These are phyloP conservation scores for Nakazawaea ishiwadae DNA, from an alignment of 805 yeast species.

Conservation along the genomic window DNA sequence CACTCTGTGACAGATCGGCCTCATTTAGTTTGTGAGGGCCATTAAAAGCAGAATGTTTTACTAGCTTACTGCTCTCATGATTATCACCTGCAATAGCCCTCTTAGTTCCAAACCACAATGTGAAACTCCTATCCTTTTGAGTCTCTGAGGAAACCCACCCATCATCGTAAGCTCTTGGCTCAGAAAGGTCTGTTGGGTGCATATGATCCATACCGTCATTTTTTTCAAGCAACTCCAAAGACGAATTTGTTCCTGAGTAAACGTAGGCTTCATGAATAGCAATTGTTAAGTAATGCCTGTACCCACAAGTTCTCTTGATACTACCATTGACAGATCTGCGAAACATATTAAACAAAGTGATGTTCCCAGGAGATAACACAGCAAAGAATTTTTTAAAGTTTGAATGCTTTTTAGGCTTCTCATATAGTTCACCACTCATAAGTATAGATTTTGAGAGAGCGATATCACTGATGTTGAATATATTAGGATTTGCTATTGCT, in stretches of 20 bases:
- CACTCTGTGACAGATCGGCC: background rate
- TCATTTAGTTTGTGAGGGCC: background rate
- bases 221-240: conserved; percentile 45
- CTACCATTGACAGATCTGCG: conserved; percentile 42
- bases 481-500: conserved; percentile 46
- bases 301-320: conserved; percentile 40
- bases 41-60: background rate
- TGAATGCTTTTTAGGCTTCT: conserved; percentile 65
- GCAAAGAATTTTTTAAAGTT: conserved; percentile 59
- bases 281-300: conserved; percentile 50
- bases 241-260: conserved; percentile 65
- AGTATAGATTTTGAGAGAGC: conserved; percentile 58
- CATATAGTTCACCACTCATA: conserved; percentile 62
- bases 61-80: conserved; percentile 1
- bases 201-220: conserved; percentile 35
- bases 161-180: conserved; percentile 73
- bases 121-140: conserved; percentile 70
- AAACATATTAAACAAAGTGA: conserved; percentile 52
- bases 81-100: conserved; percentile 31
- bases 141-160: conserved; percentile 85
- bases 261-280: conserved; percentile 67
- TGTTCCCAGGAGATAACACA: conserved; percentile 64
- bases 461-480: conserved; percentile 52
- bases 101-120: conserved; percentile 77
- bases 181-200: conserved; percentile 49